Conservation (phyloP, 139 green algal genomes). For the Microglena sp. region DNA sequence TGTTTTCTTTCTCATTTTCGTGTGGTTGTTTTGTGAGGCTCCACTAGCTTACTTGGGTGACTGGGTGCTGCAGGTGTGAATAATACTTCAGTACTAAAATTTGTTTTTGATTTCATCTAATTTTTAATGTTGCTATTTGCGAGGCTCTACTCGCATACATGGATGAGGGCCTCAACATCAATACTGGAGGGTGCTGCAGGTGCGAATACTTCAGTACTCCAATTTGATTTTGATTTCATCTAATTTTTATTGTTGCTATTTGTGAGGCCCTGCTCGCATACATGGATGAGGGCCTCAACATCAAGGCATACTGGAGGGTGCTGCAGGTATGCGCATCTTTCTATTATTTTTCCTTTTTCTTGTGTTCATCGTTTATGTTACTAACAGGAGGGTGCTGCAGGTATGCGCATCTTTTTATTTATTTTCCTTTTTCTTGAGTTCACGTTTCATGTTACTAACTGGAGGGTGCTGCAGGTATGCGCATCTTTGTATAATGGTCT, state of each 20-base stretch:
- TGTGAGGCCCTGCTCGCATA: neutral
- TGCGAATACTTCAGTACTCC: neutral
- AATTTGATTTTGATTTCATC: neutral
- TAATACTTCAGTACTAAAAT: neutral
- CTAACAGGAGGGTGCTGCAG: constrained; percentile 4
- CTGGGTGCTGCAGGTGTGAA: constrained; percentile 2
- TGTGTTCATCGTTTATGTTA: no score
- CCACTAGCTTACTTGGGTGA: constrained; percentile 16
- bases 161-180: neutral
- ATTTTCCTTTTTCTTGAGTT: neutral
- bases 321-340: no score
- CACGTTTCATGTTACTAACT: no score
- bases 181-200: neutral
- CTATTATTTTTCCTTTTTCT: no score
- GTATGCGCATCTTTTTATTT: neutral
- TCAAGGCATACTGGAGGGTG: constrained; percentile 31
- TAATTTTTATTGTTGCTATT: neutral
- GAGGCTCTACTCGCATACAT: neutral
- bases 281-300: constrained; percentile 6
- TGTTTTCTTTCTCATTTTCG: no score
- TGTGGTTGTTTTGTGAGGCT: constrained; percentile 1
- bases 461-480: no score
- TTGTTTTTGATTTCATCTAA: neutral
- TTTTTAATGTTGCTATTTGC: no score
- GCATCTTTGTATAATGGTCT: no score